Evolutionary conservation across 805 yeast species (phyloP).

Genomic region (Hanseniaspora lindneri): DNA sequence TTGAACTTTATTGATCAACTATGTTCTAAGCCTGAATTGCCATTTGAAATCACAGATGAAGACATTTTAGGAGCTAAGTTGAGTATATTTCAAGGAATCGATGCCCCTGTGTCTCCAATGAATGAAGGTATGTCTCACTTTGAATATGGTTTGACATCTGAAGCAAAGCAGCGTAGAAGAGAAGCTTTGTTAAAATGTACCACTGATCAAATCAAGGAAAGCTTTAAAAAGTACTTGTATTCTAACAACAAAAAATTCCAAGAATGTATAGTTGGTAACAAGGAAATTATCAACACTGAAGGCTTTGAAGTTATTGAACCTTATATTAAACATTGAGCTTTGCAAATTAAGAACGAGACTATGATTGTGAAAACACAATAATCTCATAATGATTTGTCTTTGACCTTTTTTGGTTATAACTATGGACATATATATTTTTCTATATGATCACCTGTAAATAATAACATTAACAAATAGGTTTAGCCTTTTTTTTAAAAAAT

Average conservation of each 20-base stretch:
- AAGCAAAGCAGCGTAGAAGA: constrained; percentile 70
- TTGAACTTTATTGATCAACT: constrained; percentile 45
- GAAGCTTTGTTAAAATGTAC: constrained; percentile 56
- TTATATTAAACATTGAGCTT: constrained; percentile 3
- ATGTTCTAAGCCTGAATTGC: constrained; percentile 31
- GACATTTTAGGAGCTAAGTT: constrained; percentile 85
- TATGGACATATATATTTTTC: too few species aligned
- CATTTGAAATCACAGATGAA: constrained; percentile 38
- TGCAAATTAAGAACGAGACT: not conserved
- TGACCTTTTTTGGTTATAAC: too few species aligned
- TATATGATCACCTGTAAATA: too few species aligned
- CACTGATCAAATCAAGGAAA: constrained; percentile 50
- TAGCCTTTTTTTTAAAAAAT: too few species aligned
- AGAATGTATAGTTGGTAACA: constrained; percentile 11
- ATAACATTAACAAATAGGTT: too few species aligned
- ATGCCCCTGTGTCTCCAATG: constrained; percentile 75
- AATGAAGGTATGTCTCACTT: constrained; percentile 63
- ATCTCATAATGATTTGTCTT: too few species aligned
- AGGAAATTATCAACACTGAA: constrained; percentile 20
- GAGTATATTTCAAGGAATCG: constrained; percentile 80
- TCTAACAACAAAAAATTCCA: constrained; percentile 4
- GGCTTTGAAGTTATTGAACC: constrained; percentile 39
- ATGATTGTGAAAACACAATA: too few species aligned
- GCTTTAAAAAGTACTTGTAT: constrained; percentile 51
- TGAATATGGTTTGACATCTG: constrained; percentile 59